phyloP scores from a whole-genome alignment of 139 green algal genomes.

The Marvania coccoides region DNA sequence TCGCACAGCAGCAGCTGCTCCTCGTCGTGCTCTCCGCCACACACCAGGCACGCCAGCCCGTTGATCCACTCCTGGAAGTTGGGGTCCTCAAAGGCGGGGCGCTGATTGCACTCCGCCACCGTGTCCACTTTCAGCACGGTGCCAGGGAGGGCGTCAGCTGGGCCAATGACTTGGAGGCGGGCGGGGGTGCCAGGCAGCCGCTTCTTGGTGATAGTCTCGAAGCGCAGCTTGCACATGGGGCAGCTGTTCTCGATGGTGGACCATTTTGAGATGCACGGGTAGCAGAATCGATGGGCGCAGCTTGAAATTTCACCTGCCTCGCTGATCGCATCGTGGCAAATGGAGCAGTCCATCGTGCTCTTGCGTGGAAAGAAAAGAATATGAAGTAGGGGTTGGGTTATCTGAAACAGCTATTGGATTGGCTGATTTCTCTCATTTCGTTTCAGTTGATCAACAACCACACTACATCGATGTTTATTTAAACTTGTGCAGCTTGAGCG shows the following conservation, averaged over 20 bases:
- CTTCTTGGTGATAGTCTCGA: conserved; percentile 46
- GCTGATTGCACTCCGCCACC: conserved; percentile 36
- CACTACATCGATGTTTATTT: no score
- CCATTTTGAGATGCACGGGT: conserved; percentile 57
- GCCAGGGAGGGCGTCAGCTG: conserved; percentile 3
- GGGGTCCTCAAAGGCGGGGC: conserved; percentile 31
- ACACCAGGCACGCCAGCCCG: conserved; percentile 30
- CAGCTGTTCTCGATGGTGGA: conserved; percentile 51
- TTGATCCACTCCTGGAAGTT: conserved; percentile 27
- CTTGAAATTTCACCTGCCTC: conserved; percentile 48
- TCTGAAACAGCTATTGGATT: no score
- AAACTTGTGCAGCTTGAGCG: no score
- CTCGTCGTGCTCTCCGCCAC: conserved; percentile 43
- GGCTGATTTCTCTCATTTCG: no score
- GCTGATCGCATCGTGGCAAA: conserved; percentile 37
- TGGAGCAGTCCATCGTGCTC: no score
- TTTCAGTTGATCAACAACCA: no score
- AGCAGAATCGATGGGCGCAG: conserved; percentile 60
- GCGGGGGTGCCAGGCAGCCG: conserved; percentile 1
- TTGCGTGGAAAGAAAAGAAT: no score
- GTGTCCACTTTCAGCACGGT: conserved; percentile 5
- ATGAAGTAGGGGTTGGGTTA: no score
- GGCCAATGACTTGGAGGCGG: not conserved
- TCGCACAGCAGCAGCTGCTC: conserved; percentile 60
- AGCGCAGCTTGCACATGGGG: conserved; percentile 60